These are phyloP conservation scores for Xylariaceae sp. DNA, from an alignment of 2,329 filamentous ascomycete genomes.

Conservation along the genomic window DNA sequence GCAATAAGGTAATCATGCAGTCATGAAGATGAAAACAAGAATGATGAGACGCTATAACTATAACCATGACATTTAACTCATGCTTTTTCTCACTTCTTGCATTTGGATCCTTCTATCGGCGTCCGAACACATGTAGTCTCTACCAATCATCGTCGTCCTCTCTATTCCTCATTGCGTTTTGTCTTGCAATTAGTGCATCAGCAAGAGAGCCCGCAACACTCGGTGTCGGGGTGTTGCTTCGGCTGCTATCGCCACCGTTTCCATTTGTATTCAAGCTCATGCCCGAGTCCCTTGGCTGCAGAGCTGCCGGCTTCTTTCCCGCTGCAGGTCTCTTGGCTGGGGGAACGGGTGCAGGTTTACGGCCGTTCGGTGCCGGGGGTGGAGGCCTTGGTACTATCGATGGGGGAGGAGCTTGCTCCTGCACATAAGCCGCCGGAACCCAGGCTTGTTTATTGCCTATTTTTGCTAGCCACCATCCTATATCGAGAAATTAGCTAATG, in stretches of 20 bases:
- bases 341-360: constrained; percentile 70
- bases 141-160: constrained; percentile 68
- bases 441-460: constrained; percentile 73
- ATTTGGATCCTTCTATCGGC: background rate
- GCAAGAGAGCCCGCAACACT: constrained; percentile 71
- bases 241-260: constrained; percentile 53
- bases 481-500: background rate
- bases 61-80: too few species aligned
- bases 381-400: constrained; percentile 61
- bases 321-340: constrained; percentile 75
- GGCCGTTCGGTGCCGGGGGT: constrained; percentile 48
- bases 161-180: constrained; percentile 70
- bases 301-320: constrained; percentile 65
- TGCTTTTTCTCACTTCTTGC: too few species aligned
- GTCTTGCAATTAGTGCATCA: constrained; percentile 71
- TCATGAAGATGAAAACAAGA: too few species aligned
- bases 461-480: constrained; percentile 96
- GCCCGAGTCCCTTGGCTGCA: constrained; percentile 68
- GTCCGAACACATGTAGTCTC: constrained; percentile 35
- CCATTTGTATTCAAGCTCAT: constrained; percentile 57
- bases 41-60: too few species aligned
- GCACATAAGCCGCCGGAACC: constrained; percentile 90
- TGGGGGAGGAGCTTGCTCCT: constrained; percentile 68
- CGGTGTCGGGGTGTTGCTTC: constrained; percentile 67
- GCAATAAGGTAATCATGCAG: too few species aligned